phyloP scores from a whole-genome alignment of 345 rosid genomes.

The Theobroma cacao region DNA sequence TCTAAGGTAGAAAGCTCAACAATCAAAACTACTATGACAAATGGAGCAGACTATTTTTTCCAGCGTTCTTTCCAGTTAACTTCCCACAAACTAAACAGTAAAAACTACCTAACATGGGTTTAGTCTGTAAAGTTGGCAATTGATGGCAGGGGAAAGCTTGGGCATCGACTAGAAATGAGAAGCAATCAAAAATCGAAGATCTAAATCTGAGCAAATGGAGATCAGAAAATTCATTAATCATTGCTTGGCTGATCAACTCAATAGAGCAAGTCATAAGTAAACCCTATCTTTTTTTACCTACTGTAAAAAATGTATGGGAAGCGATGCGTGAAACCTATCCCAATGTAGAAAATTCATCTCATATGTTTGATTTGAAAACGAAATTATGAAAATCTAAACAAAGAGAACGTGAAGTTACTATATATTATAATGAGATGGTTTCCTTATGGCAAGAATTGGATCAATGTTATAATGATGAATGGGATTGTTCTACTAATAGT shows the following conservation, averaged over 20 bases:
- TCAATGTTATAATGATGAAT: neutral
- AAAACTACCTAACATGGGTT: neutral
- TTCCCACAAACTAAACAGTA: neutral
- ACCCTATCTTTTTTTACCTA: neutral
- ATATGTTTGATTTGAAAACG: neutral
- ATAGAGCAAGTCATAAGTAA: neutral
- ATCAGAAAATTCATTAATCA: neutral
- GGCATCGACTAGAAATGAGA: neutral
- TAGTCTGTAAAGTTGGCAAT: neutral
- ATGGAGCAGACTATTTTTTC: no score
- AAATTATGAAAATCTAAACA: neutral
- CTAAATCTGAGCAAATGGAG: neutral
- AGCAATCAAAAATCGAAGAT: neutral
- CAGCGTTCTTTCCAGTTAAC: no score
- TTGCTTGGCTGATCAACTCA: neutral
- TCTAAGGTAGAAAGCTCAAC: no score
- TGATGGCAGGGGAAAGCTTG: neutral
- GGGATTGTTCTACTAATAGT: neutral
- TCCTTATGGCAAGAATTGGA: neutral
- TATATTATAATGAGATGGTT: neutral
- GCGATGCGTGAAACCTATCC: neutral
- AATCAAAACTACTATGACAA: no score
- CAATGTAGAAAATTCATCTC: neutral
- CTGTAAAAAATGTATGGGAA: conserved; percentile 3
- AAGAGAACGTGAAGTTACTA: neutral